Evolutionary conservation across 257 asterid species (phyloP).

Genomic region (Nyctanthes arbortristis): DNA sequence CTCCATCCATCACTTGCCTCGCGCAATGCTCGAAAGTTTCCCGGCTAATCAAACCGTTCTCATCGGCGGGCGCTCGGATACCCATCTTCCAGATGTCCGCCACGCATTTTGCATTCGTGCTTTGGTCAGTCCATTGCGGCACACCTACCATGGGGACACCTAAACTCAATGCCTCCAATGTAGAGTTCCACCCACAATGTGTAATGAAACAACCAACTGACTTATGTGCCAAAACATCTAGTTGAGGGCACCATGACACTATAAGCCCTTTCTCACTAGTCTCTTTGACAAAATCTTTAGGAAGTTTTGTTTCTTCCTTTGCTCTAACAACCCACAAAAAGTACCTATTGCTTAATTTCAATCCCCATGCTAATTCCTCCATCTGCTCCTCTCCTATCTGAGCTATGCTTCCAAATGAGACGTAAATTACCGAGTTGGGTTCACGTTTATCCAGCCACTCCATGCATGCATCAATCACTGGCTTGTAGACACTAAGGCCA

Average conservation of each 20-base stretch:
- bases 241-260: conserved; percentile 40
- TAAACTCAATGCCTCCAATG: conserved; percentile 33
- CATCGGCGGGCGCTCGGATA: conserved; percentile 11
- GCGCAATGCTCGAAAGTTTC: conserved; percentile 27
- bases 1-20: conserved; percentile 34
- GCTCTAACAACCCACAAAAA: conserved; percentile 46
- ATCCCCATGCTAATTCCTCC: conserved; percentile 39
- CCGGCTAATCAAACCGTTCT: conserved; percentile 26
- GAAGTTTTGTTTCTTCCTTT: conserved; percentile 34
- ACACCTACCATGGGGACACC: conserved; percentile 44
- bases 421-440: conserved; percentile 32
- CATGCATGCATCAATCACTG: conserved; percentile 25
- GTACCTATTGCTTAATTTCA: conserved; percentile 26
- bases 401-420: conserved; percentile 43
- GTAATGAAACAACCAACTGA: conserved; percentile 33
- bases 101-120: conserved; percentile 31
- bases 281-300: conserved; percentile 24
- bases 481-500: conserved; percentile 41
- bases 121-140: conserved; percentile 41
- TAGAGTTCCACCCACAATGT: conserved; percentile 47
- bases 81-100: conserved; percentile 41
- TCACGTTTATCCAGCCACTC: conserved; percentile 31
- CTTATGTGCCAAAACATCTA: conserved; percentile 33
- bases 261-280: conserved; percentile 27
- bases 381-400: conserved; percentile 21